Conservation (phyloP, 306 rosid genomes). For the Trifolium pratense region DNA sequence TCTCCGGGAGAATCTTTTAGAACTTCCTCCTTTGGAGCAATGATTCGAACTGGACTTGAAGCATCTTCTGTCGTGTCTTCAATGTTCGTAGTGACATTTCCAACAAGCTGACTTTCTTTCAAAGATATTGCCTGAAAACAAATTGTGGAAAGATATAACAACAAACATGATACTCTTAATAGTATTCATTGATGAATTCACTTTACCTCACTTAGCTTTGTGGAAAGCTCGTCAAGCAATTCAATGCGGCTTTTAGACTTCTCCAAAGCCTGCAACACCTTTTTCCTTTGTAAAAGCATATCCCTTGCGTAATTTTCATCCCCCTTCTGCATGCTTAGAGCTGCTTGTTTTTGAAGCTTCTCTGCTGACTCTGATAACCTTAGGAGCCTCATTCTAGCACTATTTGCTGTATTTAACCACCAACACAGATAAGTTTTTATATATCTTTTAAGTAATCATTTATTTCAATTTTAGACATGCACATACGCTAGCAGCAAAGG, state of each 20-base stretch:
- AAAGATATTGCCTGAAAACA: constrained; percentile 73
- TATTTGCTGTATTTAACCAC: constrained; percentile 64
- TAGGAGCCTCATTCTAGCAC: constrained; percentile 80
- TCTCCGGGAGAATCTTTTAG: constrained; percentile 43
- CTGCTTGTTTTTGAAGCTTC: constrained; percentile 83
- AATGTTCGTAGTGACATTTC: constrained; percentile 64
- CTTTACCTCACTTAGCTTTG: constrained; percentile 78
- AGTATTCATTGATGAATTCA: constrained; percentile 17
- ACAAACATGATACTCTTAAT: neutral
- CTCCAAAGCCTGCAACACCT: constrained; percentile 83
- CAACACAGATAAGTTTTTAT: constrained; percentile 30
- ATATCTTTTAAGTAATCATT: neutral
- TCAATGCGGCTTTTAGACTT: constrained; percentile 80
- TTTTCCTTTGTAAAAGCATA: constrained; percentile 83
- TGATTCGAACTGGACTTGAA: constrained; percentile 71
- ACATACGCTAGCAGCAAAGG: constrained; percentile 26
- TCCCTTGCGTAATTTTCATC: constrained; percentile 83
- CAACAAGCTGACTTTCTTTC: constrained; percentile 84
- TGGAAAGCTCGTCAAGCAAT: constrained; percentile 76
- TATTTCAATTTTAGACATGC: neutral
- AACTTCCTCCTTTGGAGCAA: constrained; percentile 58
- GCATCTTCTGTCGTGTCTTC: constrained; percentile 56
- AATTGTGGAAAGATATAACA: neutral
- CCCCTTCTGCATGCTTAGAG: constrained; percentile 67
- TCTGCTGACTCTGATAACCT: constrained; percentile 96